These are phyloP conservation scores for Gynandropsis gynandra DNA, from an alignment of 345 rosid species.

Conservation along the genomic window DNA sequence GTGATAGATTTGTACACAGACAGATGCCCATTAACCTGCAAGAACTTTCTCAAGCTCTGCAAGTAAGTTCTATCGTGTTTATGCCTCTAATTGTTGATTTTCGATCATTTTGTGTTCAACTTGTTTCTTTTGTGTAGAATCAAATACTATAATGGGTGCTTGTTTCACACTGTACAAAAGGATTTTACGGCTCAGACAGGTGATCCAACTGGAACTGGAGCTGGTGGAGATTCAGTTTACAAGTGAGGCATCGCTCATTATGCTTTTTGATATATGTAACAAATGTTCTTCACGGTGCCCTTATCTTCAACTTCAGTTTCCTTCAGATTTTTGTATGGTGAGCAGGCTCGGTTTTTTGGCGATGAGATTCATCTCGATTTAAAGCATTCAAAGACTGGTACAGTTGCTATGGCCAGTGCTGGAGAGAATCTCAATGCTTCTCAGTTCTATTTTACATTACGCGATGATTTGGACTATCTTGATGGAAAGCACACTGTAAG, in stretches of 20 bases:
- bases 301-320: background rate
- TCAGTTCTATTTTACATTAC: constrained; percentile 86
- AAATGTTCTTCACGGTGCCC: background rate
- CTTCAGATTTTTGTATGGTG: constrained; percentile 73
- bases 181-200: constrained; percentile 83
- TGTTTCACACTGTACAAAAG: constrained; percentile 83
- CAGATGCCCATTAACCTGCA: constrained; percentile 76
- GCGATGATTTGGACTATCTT: constrained; percentile 88
- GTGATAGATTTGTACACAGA: constrained; percentile 59
- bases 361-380: constrained; percentile 89
- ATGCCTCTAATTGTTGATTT: background rate
- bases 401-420: constrained; percentile 93
- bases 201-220: constrained; percentile 78
- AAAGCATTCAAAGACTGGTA: constrained; percentile 76
- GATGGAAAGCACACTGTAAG: constrained; percentile 95
- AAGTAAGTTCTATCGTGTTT: constrained; percentile 32
- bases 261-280: background rate
- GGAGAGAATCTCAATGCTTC: constrained; percentile 98
- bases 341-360: constrained; percentile 78
- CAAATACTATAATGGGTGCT: constrained; percentile 80
- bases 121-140: constrained; percentile 43
- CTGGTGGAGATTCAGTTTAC: constrained; percentile 81
- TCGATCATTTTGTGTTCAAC: background rate
- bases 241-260: constrained; percentile 43
- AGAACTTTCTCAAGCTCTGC: constrained; percentile 96